These are phyloP conservation scores for Chloranthus sessilifolius DNA, from an alignment of 164 flowering plant species.

Conservation along the genomic window DNA sequence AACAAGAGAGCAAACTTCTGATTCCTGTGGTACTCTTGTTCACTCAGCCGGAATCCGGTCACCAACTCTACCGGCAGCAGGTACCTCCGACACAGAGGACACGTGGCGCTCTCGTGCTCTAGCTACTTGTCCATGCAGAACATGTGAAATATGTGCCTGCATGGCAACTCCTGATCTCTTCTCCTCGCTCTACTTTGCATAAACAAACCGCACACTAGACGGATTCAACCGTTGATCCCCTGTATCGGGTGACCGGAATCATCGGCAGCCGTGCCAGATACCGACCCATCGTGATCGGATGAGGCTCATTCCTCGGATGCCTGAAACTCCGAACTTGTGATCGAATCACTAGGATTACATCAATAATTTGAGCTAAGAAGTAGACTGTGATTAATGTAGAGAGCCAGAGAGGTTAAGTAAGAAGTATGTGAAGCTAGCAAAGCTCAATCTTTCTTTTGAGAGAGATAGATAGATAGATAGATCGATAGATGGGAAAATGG, in stretches of 20 bases:
- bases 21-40: slow-evolving; percentile 26
- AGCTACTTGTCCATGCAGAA: slow-evolving; percentile 47
- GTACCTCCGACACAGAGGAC: slow-evolving; percentile 37
- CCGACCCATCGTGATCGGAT: slow-evolving; percentile 8
- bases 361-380: too few relatives aligned
- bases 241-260: slow-evolving; percentile 23
- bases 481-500: too few relatives aligned
- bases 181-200: slow-evolving; percentile 36
- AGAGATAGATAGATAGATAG: too few relatives aligned
- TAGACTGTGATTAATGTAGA: too few relatives aligned
- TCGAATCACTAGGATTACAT: neutral
- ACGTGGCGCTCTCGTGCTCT: slow-evolving; percentile 27
- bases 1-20: slow-evolving; percentile 28
- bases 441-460: too few relatives aligned
- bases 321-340: neutral
- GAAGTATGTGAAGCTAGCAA: too few relatives aligned
- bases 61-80: slow-evolving; percentile 27
- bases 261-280: slow-evolving; percentile 28
- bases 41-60: slow-evolving; percentile 1
- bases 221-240: neutral
- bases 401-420: too few relatives aligned
- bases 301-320: neutral
- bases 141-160: slow-evolving; percentile 45
- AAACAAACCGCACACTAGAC: slow-evolving; percentile 40
- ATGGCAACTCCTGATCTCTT: slow-evolving; percentile 30